phyloP scores from a whole-genome alignment of 768 basidiomycete species.

The Pholiota molesta region DNA sequence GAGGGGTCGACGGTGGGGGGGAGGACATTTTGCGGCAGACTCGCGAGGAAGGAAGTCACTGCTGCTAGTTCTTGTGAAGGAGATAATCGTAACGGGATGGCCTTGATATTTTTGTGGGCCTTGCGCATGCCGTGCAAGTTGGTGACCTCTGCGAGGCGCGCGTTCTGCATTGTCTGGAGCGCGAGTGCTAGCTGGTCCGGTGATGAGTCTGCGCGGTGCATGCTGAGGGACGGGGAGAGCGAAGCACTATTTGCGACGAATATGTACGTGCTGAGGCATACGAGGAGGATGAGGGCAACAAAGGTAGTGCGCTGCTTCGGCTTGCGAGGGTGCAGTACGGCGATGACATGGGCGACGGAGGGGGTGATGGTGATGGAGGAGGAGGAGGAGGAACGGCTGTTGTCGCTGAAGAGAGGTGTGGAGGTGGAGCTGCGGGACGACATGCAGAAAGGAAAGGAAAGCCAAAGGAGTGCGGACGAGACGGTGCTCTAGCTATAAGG shows the following conservation, averaged over 20 bases:
- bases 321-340: slow-evolving; percentile 45
- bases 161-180: slow-evolving; percentile 39
- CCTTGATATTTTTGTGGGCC: slow-evolving; percentile 22
- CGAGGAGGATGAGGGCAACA: slow-evolving; percentile 54
- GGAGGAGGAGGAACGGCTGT: slow-evolving; percentile 16
- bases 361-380: slow-evolving; percentile 28
- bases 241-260: slow-evolving; percentile 52
- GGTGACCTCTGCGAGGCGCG: slow-evolving; percentile 27
- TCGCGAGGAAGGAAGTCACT: slow-evolving; percentile 71
- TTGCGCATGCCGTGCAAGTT: slow-evolving; percentile 26
- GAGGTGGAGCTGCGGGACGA: slow-evolving; percentile 35
- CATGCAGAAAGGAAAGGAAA: slow-evolving; percentile 17
- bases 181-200: slow-evolving; percentile 37
- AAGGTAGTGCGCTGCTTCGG: slow-evolving; percentile 55
- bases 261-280: slow-evolving; percentile 56
- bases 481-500: neutral
- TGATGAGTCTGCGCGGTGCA: slow-evolving; percentile 33
- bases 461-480: neutral
- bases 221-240: slow-evolving; percentile 38
- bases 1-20: slow-evolving; percentile 66
- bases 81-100: slow-evolving; percentile 50
- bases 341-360: slow-evolving; percentile 30
- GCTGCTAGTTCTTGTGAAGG: slow-evolving; percentile 72
- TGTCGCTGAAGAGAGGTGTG: slow-evolving; percentile 36
- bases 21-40: slow-evolving; percentile 75